A percentile compares a stretch with the other conserved stretches of the same genome.
phyloP scores from a whole-genome alignment of 202 grass and related monocot genomes.

The Saccharum hybrid region DNA sequence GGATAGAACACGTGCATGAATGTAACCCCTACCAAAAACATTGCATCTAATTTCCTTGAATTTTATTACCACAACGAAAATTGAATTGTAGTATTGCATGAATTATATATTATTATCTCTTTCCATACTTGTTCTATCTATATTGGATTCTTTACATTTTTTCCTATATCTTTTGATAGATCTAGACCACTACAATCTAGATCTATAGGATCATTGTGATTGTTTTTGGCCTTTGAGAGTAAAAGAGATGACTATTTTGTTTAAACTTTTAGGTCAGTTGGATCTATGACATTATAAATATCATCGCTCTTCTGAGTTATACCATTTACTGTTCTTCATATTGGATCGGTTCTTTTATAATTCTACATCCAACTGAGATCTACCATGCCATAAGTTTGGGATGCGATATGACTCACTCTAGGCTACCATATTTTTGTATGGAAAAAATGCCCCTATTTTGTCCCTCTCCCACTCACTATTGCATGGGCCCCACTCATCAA shows the following conservation, averaged over 20 bases:
- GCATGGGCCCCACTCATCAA: background rate
- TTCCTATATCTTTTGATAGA: no score
- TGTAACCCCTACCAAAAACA: no score
- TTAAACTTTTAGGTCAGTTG: background rate
- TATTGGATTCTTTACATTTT: no score
- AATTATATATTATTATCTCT: no score
- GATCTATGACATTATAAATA: background rate
- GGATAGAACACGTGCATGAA: no score
- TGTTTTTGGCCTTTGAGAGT: background rate
- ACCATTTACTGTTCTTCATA: background rate
- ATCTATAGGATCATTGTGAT: background rate
- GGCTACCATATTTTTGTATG: background rate
- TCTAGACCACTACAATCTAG: no score
- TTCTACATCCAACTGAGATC: background rate
- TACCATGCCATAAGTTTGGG: background rate
- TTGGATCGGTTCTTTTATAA: background rate
- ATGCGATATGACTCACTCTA: background rate
- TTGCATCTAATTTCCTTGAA: no score
- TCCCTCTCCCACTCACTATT: background rate
- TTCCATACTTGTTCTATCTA: no score
- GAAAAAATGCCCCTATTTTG: background rate
- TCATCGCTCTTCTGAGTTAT: background rate
- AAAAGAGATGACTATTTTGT: background rate
- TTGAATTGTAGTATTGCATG: no score
- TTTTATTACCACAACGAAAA: no score